A percentile compares a stretch with the other conserved stretches of the same genome.
Evolutionary conservation across 2,329 filamentous ascomycete species (phyloP).

Genomic region (Hypoxylon sp.): DNA sequence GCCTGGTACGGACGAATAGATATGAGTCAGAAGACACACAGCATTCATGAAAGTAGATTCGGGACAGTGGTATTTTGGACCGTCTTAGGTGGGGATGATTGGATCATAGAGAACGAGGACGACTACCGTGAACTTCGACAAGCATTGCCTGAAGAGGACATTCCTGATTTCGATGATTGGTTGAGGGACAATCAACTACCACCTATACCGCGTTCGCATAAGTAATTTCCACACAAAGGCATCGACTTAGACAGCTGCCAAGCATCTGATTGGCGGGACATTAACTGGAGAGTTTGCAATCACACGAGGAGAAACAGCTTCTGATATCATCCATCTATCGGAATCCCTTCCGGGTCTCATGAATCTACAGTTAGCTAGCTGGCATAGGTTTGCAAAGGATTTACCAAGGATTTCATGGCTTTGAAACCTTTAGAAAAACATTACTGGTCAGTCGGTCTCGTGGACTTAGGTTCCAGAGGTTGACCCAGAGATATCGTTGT

Average conservation of each 20-base stretch:
- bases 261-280: neutral
- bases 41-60: neutral
- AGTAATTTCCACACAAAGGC: no score
- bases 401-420: neutral
- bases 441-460: neutral
- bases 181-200: neutral
- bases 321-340: neutral
- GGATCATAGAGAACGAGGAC: neutral
- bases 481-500: neutral
- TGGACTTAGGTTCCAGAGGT: neutral
- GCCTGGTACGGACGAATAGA: constrained; percentile 4
- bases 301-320: neutral
- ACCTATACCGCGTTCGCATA: neutral
- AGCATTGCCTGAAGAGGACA: neutral
- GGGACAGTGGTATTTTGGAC: no score
- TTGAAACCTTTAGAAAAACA: neutral
- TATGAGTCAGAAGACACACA: neutral
- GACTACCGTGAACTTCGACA: neutral
- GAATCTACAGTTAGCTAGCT: neutral
- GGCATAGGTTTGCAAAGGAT: neutral
- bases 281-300: neutral
- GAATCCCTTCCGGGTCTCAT: neutral
- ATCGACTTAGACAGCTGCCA: neutral
- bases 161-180: neutral
- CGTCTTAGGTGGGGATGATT: neutral